phyloP scores from a whole-genome alignment of 192 early-diverging fungal genomes.

The Phycomyces blakesleeanus region DNA sequence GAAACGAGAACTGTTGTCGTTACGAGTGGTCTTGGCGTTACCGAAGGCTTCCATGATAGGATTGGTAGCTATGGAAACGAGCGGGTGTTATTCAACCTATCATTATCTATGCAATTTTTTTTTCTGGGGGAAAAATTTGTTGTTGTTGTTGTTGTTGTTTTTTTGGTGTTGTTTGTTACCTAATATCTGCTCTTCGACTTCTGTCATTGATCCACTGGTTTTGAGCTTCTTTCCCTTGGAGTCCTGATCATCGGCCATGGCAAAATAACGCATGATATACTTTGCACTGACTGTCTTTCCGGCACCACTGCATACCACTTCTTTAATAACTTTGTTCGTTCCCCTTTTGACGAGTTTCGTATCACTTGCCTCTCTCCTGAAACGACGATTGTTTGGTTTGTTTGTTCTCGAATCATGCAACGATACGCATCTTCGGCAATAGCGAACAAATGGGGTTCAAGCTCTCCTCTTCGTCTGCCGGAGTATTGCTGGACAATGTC shows the following conservation, averaged over 20 bases:
- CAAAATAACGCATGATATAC: constrained; percentile 98
- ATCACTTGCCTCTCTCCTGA: constrained; percentile 78
- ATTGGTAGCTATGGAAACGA: constrained; percentile 71
- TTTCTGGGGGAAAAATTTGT: too few relatives aligned
- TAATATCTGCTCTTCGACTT: constrained; percentile 78
- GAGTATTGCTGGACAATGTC: constrained; percentile 93
- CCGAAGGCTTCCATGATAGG: constrained; percentile 99
- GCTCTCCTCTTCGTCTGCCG: constrained; percentile 86
- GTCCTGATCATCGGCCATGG: constrained; percentile 68
- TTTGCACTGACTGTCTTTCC: constrained; percentile 97
- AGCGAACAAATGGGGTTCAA: constrained; percentile 98
- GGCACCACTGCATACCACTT: constrained; percentile 59
- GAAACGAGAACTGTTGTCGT: constrained; percentile 97
- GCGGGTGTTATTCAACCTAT: constrained; percentile 1
- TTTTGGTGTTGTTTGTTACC: constrained; percentile 37
- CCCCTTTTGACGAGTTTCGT: not conserved
- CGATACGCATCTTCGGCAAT: constrained; percentile 98
- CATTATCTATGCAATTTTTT: too few relatives aligned
- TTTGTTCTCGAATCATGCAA: constrained; percentile 85
- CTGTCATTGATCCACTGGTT: constrained; percentile 54
- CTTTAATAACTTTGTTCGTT: not conserved
- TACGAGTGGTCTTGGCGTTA: constrained; percentile 98
- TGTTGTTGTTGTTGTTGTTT: too few relatives aligned
- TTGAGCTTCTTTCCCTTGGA: constrained; percentile 37
- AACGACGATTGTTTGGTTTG: constrained; percentile 97